Conservation (phyloP, 208 protist genomes). For the Porcisia deanei region DNA sequence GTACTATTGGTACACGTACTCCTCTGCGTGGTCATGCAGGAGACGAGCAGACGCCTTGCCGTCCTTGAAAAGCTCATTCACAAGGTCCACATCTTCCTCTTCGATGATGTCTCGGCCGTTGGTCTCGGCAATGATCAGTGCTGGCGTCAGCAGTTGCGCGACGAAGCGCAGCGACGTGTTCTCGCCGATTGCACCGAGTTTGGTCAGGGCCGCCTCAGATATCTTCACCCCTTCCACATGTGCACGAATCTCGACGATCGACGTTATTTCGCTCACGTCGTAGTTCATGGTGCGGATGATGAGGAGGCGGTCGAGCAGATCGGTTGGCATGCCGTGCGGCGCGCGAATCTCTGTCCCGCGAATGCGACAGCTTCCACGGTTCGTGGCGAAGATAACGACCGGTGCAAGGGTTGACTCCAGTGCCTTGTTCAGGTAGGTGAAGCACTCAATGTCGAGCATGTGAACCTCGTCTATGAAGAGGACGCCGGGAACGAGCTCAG, state of each 20-base stretch:
- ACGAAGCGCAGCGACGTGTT: slow-evolving; percentile 97
- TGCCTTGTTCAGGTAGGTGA: slow-evolving; percentile 99
- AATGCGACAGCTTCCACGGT: slow-evolving; percentile 97
- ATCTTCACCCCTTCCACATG: slow-evolving; percentile 96
- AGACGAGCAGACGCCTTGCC: slow-evolving; percentile 94
- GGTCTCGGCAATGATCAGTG: slow-evolving; percentile 94
- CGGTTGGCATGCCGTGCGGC: slow-evolving; percentile 99
- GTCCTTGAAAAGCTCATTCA: slow-evolving; percentile 97
- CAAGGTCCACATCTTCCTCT: slow-evolving; percentile 94
- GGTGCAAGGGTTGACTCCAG: slow-evolving; percentile 99
- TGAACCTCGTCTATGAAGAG: slow-evolving; percentile 99
- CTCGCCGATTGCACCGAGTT: slow-evolving; percentile 93
- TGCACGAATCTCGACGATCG: slow-evolving; percentile 96
- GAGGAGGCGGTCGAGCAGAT: slow-evolving; percentile 99
- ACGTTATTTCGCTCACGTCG: slow-evolving; percentile 94
- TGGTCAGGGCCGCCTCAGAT: slow-evolving; percentile 88
- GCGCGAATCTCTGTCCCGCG: slow-evolving; percentile 97
- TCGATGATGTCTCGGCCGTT: slow-evolving; percentile 93
- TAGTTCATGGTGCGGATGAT: slow-evolving; percentile 99
- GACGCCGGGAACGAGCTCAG: slow-evolving; percentile 99
- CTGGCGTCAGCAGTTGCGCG: slow-evolving; percentile 98
- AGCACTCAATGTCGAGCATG: slow-evolving; percentile 99
- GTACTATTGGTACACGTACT: slow-evolving; percentile 91
- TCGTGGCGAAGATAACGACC: slow-evolving; percentile 99
- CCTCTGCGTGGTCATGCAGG: slow-evolving; percentile 85